These are phyloP conservation scores for Pelargonium nanum DNA, from an alignment of 345 rosid genomes.

Conservation along the genomic window DNA sequence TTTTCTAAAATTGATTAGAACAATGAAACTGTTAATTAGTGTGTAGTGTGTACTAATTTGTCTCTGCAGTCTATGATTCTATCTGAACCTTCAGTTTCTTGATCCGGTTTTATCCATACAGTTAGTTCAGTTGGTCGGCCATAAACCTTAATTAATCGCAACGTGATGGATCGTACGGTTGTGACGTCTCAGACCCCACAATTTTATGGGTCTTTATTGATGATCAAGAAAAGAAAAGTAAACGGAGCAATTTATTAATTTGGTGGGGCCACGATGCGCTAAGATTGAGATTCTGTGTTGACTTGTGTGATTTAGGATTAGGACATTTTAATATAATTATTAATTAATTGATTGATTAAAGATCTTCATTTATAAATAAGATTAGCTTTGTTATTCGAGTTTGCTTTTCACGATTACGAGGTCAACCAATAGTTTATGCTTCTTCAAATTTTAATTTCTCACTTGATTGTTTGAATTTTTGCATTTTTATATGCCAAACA, in stretches of 20 bases:
- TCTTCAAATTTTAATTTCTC: conserved; percentile 4
- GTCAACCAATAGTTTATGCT: conserved; percentile 14
- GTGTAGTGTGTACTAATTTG: too few species aligned
- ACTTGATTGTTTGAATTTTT: neutral
- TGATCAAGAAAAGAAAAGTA: conserved; percentile 2
- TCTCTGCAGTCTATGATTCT: too few species aligned
- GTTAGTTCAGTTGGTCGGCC: conserved; percentile 33
- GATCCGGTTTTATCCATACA: conserved; percentile 16
- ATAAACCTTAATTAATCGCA: conserved; percentile 3
- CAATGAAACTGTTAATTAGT: too few species aligned
- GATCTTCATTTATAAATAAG: neutral
- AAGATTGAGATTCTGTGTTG: conserved; percentile 22
- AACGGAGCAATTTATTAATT: conserved; percentile 6
- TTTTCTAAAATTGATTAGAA: too few species aligned
- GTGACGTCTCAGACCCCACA: conserved; percentile 1
- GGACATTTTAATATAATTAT: neutral
- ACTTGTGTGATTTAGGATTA: neutral
- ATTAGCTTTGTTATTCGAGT: neutral
- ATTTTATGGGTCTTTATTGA: neutral
- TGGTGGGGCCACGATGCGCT: conserved; percentile 8
- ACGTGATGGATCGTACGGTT: neutral
- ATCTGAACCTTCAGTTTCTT: too few species aligned
- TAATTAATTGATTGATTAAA: conserved; percentile 2
- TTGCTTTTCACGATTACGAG: conserved; percentile 2
- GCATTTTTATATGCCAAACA: conserved; percentile 3